Evolutionary conservation across 2,329 filamentous ascomycete genomes (phyloP).

Genomic region (Talaromyces sp.): DNA sequence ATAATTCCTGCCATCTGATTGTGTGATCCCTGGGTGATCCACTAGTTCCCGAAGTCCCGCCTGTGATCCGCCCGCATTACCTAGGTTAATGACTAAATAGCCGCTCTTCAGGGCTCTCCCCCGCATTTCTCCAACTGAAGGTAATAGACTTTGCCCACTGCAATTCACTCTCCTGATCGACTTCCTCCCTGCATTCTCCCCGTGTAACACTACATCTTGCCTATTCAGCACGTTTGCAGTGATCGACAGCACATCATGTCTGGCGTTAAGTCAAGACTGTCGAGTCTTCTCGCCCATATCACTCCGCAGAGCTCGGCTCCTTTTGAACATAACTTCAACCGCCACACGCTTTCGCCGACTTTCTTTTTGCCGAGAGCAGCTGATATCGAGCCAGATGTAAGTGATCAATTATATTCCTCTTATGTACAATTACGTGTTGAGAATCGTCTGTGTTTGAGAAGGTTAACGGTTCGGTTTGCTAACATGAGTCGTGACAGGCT

Average conservation of each 20-base stretch:
- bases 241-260: constrained; percentile 24
- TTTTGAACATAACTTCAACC: constrained; percentile 40
- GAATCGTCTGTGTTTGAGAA: not conserved
- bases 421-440: not conserved
- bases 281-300: constrained; percentile 35
- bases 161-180: not conserved
- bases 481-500: constrained; percentile 49
- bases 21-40: not conserved
- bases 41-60: constrained; percentile 13
- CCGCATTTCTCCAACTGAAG: constrained; percentile 23
- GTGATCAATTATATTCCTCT: constrained; percentile 13
- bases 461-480: not conserved
- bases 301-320: constrained; percentile 13
- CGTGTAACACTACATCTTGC: constrained; percentile 1
- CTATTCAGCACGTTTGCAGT: too few species aligned
- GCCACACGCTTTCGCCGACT: constrained; percentile 75
- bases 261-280: constrained; percentile 29
- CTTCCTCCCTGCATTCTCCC: not conserved
- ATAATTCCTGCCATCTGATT: not conserved
- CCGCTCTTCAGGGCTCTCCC: constrained; percentile 7
- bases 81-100: constrained; percentile 19
- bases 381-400: constrained; percentile 77
- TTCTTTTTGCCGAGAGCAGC: constrained; percentile 85
- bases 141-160: not conserved
- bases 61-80: constrained; percentile 20